Conservation (phyloP, 768 basidiomycete genomes). For the Megacollybia marginata region DNA sequence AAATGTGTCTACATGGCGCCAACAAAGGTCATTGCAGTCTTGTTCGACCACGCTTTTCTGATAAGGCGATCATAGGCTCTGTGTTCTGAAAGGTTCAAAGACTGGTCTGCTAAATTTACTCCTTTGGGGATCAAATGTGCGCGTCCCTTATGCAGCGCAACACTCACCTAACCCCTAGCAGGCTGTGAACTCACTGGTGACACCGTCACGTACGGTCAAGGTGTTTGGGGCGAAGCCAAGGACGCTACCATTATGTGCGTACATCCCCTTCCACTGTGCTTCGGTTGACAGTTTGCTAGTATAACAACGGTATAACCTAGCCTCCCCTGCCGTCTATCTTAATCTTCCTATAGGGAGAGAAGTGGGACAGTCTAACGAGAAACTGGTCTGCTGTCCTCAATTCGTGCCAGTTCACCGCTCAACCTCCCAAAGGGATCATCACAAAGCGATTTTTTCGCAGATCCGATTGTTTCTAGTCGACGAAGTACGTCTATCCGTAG, state of each 20-base stretch:
- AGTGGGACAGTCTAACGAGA: constrained; percentile 92
- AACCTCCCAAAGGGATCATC: constrained; percentile 39
- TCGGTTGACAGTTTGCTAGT: constrained; percentile 25
- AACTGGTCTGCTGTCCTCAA: constrained; percentile 48
- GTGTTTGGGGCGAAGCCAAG: constrained; percentile 68
- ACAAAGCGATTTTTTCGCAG: constrained; percentile 59
- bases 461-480: constrained; percentile 86
- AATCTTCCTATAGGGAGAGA: constrained; percentile 64
- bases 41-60: background rate
- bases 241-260: constrained; percentile 73
- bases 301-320: constrained; percentile 62
- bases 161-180: constrained; percentile 19
- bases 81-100: constrained; percentile 75
- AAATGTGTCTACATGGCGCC: constrained; percentile 93
- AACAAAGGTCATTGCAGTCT: constrained; percentile 54
- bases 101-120: constrained; percentile 81
- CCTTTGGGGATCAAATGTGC: constrained; percentile 70
- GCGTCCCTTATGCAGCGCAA: constrained; percentile 7
- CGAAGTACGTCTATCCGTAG: constrained; percentile 43
- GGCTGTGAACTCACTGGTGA: constrained; percentile 93
- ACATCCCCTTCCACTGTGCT: background rate
- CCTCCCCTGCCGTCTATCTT: background rate
- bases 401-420: background rate
- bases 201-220: constrained; percentile 58
- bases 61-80: constrained; percentile 50